phyloP scores from a whole-genome alignment of 2,329 filamentous ascomycete genomes.

The Fusarium brevicatenulatum region DNA sequence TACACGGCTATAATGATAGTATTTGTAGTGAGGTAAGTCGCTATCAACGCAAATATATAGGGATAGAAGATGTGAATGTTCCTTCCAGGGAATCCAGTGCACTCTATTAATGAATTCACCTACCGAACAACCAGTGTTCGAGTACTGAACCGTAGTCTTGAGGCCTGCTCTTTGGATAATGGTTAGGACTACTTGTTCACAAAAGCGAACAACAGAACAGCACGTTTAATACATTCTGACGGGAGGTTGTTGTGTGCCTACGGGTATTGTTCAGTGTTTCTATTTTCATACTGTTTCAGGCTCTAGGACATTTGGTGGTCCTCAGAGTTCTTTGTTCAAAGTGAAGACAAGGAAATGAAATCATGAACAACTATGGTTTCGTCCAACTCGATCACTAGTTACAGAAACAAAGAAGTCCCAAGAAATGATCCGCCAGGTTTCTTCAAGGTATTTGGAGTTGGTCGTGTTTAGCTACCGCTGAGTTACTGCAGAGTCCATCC shows the following conservation, averaged over 20 bases:
- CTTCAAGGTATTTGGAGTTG: too few species aligned
- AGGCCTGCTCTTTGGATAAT: conserved; percentile 17
- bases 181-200: neutral
- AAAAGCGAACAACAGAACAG: neutral
- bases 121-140: conserved; percentile 18
- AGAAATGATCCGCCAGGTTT: neutral
- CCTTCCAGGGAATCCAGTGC: neutral
- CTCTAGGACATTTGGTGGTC: conserved; percentile 3
- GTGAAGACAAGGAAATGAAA: neutral
- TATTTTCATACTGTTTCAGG: conserved; percentile 29
- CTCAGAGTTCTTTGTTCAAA: conserved; percentile 23
- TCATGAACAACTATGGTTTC: neutral
- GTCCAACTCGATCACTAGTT: neutral
- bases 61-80: neutral
- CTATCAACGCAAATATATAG: conserved; percentile 7
- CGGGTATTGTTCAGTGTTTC: neutral
- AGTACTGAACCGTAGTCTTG: neutral
- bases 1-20: neutral
- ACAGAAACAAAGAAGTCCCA: neutral
- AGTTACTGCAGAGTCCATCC: neutral
- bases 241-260: neutral
- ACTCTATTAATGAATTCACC: neutral
- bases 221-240: neutral
- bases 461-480: neutral
- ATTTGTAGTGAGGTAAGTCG: conserved; percentile 4